Evolutionary conservation across 2,329 filamentous ascomycete species (phyloP).

Genomic region (Scolecobasidium constrictum): DNA sequence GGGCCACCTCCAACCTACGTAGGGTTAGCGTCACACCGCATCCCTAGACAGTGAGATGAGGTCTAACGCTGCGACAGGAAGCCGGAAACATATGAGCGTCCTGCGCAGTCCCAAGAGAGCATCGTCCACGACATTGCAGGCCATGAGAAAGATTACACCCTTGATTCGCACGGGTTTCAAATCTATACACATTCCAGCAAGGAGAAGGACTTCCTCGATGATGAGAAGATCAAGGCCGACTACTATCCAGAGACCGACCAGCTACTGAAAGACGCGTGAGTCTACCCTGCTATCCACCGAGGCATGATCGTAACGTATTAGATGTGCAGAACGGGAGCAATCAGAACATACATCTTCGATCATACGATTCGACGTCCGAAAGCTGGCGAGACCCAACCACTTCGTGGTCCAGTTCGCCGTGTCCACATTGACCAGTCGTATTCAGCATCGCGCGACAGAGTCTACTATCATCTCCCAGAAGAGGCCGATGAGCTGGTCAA

Average conservation of each 20-base stretch:
- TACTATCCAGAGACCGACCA: constrained; percentile 11
- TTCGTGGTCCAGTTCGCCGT: constrained; percentile 1
- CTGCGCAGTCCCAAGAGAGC: not conserved
- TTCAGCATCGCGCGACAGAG: not conserved
- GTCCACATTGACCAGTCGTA: constrained; percentile 10
- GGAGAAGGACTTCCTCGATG: constrained; percentile 8
- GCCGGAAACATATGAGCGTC: not conserved
- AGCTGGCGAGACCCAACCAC: not conserved
- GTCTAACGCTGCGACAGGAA: not conserved
- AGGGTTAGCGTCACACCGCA: not conserved
- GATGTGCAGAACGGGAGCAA: constrained; percentile 6
- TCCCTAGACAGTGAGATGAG: not conserved
- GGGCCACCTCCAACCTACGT: constrained; percentile 14
- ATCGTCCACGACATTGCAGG: constrained; percentile 7
- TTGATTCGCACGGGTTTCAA: constrained; percentile 10
- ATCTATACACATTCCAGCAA: not conserved
- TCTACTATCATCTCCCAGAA: constrained; percentile 4
- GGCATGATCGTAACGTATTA: not conserved
- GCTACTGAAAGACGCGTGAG: constrained; percentile 10
- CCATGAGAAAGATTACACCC: constrained; percentile 1
- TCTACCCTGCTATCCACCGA: not conserved
- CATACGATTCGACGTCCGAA: constrained; percentile 5
- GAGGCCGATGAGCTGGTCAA: constrained; percentile 4
- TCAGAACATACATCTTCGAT: constrained; percentile 7
- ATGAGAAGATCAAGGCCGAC: constrained; percentile 8